Conservation (phyloP, 2,329 filamentous ascomycete species). For the Fusarium xyrophilum region DNA sequence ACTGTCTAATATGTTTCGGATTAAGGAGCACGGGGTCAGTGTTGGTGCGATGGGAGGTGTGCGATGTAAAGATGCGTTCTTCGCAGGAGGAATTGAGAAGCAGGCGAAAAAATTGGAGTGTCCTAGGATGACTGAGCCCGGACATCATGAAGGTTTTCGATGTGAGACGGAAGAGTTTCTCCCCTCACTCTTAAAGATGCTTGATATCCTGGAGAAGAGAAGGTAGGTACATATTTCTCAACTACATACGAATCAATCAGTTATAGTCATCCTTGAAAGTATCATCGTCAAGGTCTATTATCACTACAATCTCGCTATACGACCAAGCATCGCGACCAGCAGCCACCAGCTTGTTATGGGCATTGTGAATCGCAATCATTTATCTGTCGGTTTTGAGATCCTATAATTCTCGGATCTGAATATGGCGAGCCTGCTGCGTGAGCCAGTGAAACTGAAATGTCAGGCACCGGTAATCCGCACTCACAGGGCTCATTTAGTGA, state of each 20-base stretch:
- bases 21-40: not conserved
- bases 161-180: conserved; percentile 5
- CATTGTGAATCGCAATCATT: not conserved
- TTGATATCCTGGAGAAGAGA: not conserved
- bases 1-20: not conserved
- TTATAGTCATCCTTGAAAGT: accelerated
- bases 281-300: not conserved
- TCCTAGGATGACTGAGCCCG: not conserved
- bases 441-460: not conserved
- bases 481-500: not conserved
- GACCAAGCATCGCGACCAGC: not conserved
- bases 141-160: conserved; percentile 3
- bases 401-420: too few species aligned
- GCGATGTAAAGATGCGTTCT: not conserved
- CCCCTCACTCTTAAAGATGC: not conserved
- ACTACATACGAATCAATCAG: accelerated
- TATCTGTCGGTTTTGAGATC: not conserved
- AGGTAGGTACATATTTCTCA: accelerated
- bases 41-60: conserved; percentile 6
- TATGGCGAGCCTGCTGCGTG: not conserved
- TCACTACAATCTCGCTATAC: not conserved
- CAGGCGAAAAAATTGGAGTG: not conserved
- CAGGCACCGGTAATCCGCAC: too few species aligned
- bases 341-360: accelerated
- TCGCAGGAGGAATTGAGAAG: not conserved